Evolutionary conservation across 441 rosid species (phyloP).

Genomic region (Capsella rubella): DNA sequence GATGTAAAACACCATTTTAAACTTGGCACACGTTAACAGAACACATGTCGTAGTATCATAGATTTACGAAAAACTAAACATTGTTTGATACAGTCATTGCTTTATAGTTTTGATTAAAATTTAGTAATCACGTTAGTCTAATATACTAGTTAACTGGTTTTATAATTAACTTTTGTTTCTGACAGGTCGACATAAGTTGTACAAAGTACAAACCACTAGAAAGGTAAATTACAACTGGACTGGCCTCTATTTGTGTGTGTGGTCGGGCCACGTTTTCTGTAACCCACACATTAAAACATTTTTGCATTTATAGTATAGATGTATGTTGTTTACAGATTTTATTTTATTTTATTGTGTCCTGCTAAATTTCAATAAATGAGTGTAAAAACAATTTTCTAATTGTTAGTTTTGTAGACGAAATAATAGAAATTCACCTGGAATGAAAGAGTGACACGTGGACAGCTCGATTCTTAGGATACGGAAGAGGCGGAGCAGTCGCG

Average conservation of each 20-base stretch:
- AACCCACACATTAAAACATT: background rate
- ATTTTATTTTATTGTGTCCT: background rate
- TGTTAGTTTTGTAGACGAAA: background rate
- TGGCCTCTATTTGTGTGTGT: background rate
- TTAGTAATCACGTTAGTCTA: no score
- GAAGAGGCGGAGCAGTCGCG: constrained; percentile 28
- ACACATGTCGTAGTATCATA: no score
- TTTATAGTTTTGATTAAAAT: no score
- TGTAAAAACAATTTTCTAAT: background rate
- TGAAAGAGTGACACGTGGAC: background rate
- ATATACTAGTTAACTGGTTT: background rate
- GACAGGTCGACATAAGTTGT: background rate
- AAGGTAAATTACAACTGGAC: background rate
- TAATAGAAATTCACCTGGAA: constrained; percentile 17
- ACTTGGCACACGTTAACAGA: no score
- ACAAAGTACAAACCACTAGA: background rate
- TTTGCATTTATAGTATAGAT: no score
- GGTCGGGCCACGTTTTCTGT: constrained; percentile 2
- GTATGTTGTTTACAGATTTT: no score
- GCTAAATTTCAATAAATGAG: background rate
- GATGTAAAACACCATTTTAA: no score
- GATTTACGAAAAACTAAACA: no score
- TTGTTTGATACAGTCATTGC: no score
- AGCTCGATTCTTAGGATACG: background rate
- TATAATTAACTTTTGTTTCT: background rate